A percentile compares a stretch with the other conserved stretches of the same genome.
phyloP scores from a whole-genome alignment of 176 grass and related monocot species.

The Aegilops longissima region DNA sequence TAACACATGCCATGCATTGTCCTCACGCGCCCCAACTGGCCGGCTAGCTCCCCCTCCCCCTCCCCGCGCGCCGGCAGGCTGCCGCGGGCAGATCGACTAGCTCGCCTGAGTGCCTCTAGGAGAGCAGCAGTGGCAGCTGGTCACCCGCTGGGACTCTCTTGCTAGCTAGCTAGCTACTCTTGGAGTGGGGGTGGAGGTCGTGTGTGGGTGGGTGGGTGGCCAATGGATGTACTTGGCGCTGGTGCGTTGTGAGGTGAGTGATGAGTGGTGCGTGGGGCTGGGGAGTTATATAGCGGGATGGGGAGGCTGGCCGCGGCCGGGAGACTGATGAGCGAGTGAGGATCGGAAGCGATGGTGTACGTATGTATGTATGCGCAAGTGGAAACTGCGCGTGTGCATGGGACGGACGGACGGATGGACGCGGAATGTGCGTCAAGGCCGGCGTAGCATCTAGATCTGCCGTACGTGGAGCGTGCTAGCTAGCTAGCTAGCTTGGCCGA shows the following conservation, averaged over 20 bases:
- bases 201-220: slow-evolving; percentile 27
- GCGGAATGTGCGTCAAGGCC: slow-evolving; percentile 20
- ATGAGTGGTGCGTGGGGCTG: slow-evolving; percentile 1
- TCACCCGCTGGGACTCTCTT: not conserved
- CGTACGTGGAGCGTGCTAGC: slow-evolving; percentile 20
- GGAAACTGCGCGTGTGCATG: slow-evolving; percentile 26
- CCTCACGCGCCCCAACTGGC: not conserved
- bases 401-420: not conserved
- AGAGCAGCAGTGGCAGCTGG: not conserved
- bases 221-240: slow-evolving; percentile 31
- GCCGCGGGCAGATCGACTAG: not conserved
- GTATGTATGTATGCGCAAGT: not conserved
- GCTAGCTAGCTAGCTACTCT: not conserved
- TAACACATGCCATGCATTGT: slow-evolving; percentile 75
- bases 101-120: slow-evolving; percentile 8
- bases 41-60: no score
- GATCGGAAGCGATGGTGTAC: not conserved
- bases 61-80: not conserved
- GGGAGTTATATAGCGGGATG: slow-evolving; percentile 39
- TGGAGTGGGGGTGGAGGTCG: not conserved
- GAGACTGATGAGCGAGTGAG: not conserved
- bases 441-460: slow-evolving; percentile 12
- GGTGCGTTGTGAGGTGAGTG: slow-evolving; percentile 1
- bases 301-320: not conserved
- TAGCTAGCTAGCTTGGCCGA: not conserved